Conservation (phyloP, 2,329 filamentous ascomycete species). For the Fusarium oxysporum region DNA sequence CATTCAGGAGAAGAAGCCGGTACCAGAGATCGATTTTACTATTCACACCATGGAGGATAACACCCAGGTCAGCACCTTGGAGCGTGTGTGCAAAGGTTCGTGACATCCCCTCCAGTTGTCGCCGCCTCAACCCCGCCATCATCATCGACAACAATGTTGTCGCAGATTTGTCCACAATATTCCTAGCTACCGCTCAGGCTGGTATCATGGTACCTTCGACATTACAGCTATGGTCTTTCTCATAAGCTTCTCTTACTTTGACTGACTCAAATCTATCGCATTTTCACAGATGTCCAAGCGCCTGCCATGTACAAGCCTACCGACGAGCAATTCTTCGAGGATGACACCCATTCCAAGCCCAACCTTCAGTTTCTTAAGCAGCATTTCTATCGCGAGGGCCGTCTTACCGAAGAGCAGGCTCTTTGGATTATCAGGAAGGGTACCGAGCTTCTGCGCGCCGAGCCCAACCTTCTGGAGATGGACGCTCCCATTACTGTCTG, state of each 20-base stretch:
- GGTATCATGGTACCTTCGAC: background rate
- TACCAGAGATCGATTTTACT: slow-evolving; percentile 98
- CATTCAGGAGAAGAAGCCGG: slow-evolving; percentile 92
- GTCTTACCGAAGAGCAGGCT: slow-evolving; percentile 96
- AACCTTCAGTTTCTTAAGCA: slow-evolving; percentile 96
- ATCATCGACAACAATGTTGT: slow-evolving; percentile 21
- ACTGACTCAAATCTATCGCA: slow-evolving; percentile 32
- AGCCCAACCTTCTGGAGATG: slow-evolving; percentile 98
- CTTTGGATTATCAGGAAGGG: slow-evolving; percentile 93
- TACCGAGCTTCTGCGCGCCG: slow-evolving; percentile 85
- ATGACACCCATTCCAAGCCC: slow-evolving; percentile 86
- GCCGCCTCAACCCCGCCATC: slow-evolving; percentile 39
- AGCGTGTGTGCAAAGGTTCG: slow-evolving; percentile 98
- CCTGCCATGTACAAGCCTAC: slow-evolving; percentile 93
- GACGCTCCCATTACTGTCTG: slow-evolving; percentile 99
- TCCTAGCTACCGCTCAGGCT: background rate
- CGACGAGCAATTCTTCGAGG: slow-evolving; percentile 93
- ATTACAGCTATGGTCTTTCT: background rate
- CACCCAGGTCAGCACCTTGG: slow-evolving; percentile 91
- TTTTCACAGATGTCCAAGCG: slow-evolving; percentile 86
- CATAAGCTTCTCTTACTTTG: background rate
- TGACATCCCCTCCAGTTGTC: slow-evolving; percentile 40
- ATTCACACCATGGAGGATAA: slow-evolving; percentile 99
- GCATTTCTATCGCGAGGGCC: slow-evolving; percentile 97
- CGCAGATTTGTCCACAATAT: slow-evolving; percentile 26